phyloP scores from a whole-genome alignment of 495 filamentous ascomycete species.

The Penicillium lagena region DNA sequence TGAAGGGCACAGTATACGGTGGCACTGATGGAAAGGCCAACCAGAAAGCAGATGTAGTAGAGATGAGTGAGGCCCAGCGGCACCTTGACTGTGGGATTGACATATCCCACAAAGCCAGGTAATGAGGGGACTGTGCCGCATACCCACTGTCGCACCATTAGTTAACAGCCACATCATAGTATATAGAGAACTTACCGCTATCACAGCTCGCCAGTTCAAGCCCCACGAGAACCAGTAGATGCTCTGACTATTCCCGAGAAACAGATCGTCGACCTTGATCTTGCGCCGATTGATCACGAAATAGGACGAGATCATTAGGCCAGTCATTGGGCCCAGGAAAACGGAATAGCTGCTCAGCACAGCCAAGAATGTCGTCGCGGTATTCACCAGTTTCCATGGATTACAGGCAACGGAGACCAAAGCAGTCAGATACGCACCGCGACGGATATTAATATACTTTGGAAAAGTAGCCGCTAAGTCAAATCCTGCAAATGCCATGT shows the following conservation, averaged over 20 bases:
- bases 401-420: conserved; percentile 40
- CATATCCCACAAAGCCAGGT: conserved; percentile 18
- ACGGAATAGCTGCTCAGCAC: conserved; percentile 44
- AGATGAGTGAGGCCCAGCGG: conserved; percentile 15
- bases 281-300: conserved; percentile 29
- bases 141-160: conserved; percentile 7
- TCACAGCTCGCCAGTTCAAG: conserved; percentile 35
- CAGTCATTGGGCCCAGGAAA: conserved; percentile 41
- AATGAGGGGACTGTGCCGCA: conserved; percentile 17
- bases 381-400: conserved; percentile 47
- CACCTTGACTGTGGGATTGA: conserved; percentile 11
- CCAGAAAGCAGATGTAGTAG: conserved; percentile 22
- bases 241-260: conserved; percentile 16
- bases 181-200: conserved; percentile 15
- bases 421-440: conserved; percentile 35
- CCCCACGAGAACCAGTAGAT: conserved; percentile 36
- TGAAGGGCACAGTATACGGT: conserved; percentile 14
- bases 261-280: conserved; percentile 35
- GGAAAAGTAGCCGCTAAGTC: conserved; percentile 41
- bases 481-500: conserved; percentile 10
- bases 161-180: too few relatives aligned
- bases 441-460: conserved; percentile 43
- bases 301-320: conserved; percentile 34
- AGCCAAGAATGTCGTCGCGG: conserved; percentile 39
- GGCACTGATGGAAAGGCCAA: conserved; percentile 13